Evolutionary conservation across 352 stramenopile species (phyloP).

Genomic region (Phytophthora ramorum): DNA sequence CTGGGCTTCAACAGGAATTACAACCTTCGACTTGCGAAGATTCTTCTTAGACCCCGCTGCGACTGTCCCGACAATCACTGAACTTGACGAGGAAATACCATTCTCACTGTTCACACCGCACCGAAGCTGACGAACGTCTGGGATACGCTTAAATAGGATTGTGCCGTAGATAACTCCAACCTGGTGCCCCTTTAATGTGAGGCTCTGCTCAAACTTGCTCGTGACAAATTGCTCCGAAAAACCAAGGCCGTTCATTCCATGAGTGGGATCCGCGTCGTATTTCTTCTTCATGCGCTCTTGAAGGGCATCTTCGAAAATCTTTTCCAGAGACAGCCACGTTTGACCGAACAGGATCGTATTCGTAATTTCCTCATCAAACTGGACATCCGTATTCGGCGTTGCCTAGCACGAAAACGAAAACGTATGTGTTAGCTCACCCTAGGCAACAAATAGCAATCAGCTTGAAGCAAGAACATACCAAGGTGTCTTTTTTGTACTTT

Average conservation of each 20-base stretch:
- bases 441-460: neutral
- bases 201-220: constrained; percentile 87
- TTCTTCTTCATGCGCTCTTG: constrained; percentile 88
- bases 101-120: constrained; percentile 90
- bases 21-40: constrained; percentile 73
- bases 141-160: constrained; percentile 91
- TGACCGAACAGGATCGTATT: constrained; percentile 89
- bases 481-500: constrained; percentile 85
- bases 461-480: constrained; percentile 38
- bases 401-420: constrained; percentile 22
- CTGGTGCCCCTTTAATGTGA: constrained; percentile 89
- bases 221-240: constrained; percentile 83
- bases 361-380: constrained; percentile 86
- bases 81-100: constrained; percentile 88
- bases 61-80: constrained; percentile 80
- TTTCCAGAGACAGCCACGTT: constrained; percentile 90
- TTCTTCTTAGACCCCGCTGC: constrained; percentile 66
- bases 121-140: constrained; percentile 85
- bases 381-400: constrained; percentile 46
- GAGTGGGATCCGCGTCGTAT: constrained; percentile 52
- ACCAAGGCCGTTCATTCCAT: constrained; percentile 56
- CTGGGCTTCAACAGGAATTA: constrained; percentile 87
- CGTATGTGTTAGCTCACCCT: constrained; percentile 13
- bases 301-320: constrained; percentile 89
- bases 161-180: constrained; percentile 89